A percentile compares a stretch with the other conserved stretches of the same genome.
Conservation (phyloP, 441 rosid species). For the Corymbia calophylla region DNA sequence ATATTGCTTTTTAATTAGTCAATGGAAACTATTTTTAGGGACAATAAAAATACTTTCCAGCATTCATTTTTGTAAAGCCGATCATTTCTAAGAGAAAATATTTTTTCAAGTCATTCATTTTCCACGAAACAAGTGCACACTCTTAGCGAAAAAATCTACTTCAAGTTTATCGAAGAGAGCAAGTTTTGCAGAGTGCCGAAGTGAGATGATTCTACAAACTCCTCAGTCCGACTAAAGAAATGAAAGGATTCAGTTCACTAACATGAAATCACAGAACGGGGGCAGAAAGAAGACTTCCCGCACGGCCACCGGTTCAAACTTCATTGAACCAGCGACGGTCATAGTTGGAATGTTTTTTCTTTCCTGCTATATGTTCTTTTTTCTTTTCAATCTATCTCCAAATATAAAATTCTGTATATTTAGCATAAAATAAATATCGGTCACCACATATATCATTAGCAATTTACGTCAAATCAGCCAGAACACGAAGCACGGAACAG, state of each 20-base stretch:
- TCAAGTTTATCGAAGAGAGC: background rate
- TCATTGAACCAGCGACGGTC: background rate
- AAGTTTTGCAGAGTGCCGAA: background rate
- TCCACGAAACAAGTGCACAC: background rate
- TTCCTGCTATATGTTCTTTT: too few species aligned
- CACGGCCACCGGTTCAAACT: background rate
- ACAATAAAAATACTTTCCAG: too few species aligned
- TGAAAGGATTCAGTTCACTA: background rate
- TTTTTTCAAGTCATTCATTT: too few species aligned
- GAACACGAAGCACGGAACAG: background rate
- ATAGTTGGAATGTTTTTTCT: too few species aligned
- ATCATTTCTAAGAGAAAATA: too few species aligned
- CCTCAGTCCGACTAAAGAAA: background rate
- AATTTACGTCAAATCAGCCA: background rate
- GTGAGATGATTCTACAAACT: background rate
- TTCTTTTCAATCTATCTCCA: too few species aligned
- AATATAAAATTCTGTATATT: too few species aligned
- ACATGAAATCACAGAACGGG: background rate
- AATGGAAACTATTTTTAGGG: too few species aligned
- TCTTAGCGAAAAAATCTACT: background rate
- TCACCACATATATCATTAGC: background rate
- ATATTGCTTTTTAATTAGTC: too few species aligned
- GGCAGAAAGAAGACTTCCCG: background rate
- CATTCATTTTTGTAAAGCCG: too few species aligned
- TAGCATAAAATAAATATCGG: background rate